Evolutionary conservation across 805 yeast species (phyloP), one percentile per base, ranked within the genome.

Genomic region (Kuraishia hungarica): DNA sequence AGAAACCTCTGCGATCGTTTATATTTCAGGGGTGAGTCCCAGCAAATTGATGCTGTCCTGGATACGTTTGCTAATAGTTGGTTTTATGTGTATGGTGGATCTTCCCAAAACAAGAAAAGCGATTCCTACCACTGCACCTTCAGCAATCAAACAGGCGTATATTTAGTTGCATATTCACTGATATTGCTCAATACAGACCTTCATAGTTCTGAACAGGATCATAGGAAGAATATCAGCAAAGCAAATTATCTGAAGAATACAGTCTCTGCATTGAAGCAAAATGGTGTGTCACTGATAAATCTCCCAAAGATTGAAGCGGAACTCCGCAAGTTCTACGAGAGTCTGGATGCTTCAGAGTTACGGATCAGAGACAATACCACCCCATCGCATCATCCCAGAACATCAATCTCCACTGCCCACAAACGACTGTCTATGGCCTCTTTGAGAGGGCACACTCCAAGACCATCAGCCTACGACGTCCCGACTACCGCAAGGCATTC

Each of bases 21-120:
- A n/a, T 86, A 85, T 68, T 76, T 90, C 62, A 82, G 82, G 63
- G 96, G 93, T 6, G 96, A 90, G 69, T 83, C 94, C 2, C 92
- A 87, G 62, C 87, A 86, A 62, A 82, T 89, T 53, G 94, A 89
- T 67, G 77, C 88, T 52, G 78, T 89, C 29, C 71, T 90, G 55
- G 84, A 86, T 50, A 76, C 84, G 2, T 84, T 88, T 63, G 80
- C 94, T 20, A 73, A 74, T 53, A 78, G 84, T 54, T 89, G 92
- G 84, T 71, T 74, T 22, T 78, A 67, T 71, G 81, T 72, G 70
- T 79, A 75, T 21, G 70, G 61, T 55, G 77, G 75, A 65, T 75
- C 74, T 49, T 60, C 57, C 28, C 62, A 62, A 53, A 51, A 51
- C 5, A 60, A 51, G 46, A 48, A 35, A n/a, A 28, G 35, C 35